These are phyloP conservation scores for Mycena alexandri DNA, from an alignment of 768 basidiomycete species.

Conservation along the genomic window DNA sequence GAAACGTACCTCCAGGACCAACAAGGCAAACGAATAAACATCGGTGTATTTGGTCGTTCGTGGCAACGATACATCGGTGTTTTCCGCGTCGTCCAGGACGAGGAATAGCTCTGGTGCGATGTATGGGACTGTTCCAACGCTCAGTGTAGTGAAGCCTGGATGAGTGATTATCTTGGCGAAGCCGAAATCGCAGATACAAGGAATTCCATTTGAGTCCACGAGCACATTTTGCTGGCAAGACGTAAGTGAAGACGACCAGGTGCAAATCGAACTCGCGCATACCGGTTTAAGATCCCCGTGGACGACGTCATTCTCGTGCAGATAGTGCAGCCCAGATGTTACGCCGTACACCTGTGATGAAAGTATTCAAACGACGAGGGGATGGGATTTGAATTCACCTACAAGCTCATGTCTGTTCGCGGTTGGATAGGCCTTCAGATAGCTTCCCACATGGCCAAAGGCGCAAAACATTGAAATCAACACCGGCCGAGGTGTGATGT, in stretches of 20 bases:
- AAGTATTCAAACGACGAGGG: neutral
- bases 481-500: constrained; percentile 11
- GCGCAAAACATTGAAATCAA: constrained; percentile 13
- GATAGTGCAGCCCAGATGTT: constrained; percentile 11
- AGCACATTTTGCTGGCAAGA: constrained; percentile 8
- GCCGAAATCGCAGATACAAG: constrained; percentile 18
- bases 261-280: neutral
- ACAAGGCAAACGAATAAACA: constrained; percentile 6
- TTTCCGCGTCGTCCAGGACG: neutral
- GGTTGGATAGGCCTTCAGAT: neutral
- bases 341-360: constrained; percentile 8
- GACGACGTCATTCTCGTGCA: constrained; percentile 18
- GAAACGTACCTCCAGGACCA: constrained; percentile 4
- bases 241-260: neutral
- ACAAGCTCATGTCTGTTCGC: constrained; percentile 1
- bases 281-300: constrained; percentile 2
- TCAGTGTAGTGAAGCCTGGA: constrained; percentile 1
- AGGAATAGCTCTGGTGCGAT: constrained; percentile 10
- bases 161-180: constrained; percentile 6
- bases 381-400: neutral
- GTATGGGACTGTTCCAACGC: constrained; percentile 17
- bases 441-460: constrained; percentile 11
- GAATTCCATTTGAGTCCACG: neutral
- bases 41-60: constrained; percentile 2
- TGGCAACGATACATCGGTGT: neutral